Evolutionary conservation across 2,329 filamentous ascomycete genomes (phyloP).

Genomic region (Emmonsia crescens): DNA sequence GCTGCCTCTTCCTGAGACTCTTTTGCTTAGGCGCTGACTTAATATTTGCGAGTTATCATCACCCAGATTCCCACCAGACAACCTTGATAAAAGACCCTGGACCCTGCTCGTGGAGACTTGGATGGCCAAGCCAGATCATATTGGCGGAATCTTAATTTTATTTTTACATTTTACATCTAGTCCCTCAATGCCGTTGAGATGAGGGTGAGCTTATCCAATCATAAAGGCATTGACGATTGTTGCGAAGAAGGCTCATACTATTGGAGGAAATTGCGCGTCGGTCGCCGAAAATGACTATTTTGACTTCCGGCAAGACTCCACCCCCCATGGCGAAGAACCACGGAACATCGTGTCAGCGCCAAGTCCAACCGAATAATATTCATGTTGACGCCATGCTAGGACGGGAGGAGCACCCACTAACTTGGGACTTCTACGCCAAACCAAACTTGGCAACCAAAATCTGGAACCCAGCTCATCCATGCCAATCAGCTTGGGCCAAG

Average conservation of each 20-base stretch:
- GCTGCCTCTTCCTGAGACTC: no score
- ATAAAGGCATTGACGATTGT: neutral
- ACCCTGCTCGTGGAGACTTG: neutral
- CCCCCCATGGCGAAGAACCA: neutral
- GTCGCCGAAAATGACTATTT: neutral
- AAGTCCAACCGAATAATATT: neutral
- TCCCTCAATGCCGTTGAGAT: neutral
- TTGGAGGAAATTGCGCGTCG: neutral
- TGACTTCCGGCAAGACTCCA: conserved; percentile 5
- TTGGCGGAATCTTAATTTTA: no score
- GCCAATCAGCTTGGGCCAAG: neutral
- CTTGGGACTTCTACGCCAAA: neutral
- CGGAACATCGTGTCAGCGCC: neutral
- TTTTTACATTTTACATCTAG: no score
- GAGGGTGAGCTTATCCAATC: neutral
- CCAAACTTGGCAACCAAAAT: neutral
- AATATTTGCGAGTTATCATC: neutral
- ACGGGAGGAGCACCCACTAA: neutral
- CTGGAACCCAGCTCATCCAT: neutral
- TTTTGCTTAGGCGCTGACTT: no score
- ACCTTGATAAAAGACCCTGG: neutral
- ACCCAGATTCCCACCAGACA: neutral
- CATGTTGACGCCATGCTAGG: neutral
- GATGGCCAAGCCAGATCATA: neutral
- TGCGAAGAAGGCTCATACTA: neutral